These are phyloP conservation scores for Discostella stelligeroides DNA, from an alignment of 108 stramenopile genomes.

Conservation along the genomic window DNA sequence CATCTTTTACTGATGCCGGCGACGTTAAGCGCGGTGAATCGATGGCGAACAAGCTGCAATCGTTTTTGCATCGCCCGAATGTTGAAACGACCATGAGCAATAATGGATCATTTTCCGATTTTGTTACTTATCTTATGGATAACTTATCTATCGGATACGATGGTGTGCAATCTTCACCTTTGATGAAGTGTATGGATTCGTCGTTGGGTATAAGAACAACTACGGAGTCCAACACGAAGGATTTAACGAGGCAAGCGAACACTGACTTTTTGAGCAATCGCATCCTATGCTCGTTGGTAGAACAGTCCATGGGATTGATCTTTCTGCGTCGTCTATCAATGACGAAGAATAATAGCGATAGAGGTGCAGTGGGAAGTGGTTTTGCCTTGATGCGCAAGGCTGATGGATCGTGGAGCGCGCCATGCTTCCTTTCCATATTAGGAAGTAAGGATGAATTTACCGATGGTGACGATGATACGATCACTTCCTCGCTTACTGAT, in stretches of 20 bases:
- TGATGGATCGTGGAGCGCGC: constrained; percentile 46
- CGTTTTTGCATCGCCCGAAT: constrained; percentile 28
- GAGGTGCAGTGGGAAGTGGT: constrained; percentile 19
- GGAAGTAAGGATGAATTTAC: constrained; percentile 3
- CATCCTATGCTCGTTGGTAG: constrained; percentile 35
- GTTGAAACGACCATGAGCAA: background rate
- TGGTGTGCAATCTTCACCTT: constrained; percentile 12
- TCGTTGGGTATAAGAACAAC: background rate
- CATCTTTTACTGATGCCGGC: background rate
- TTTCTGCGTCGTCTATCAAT: constrained; percentile 28
- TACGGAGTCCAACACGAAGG: background rate
- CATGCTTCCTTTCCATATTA: constrained; percentile 35
- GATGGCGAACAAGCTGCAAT: constrained; percentile 10
- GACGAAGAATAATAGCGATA: constrained; percentile 5
- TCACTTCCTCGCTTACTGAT: constrained; percentile 5
- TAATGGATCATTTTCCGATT: background rate
- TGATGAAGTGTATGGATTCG: constrained; percentile 16
- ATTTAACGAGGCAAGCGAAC: background rate
- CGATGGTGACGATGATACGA: background rate
- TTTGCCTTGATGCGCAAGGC: constrained; percentile 41
- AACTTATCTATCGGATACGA: constrained; percentile 22
- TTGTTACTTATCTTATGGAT: constrained; percentile 17
- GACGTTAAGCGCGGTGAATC: background rate
- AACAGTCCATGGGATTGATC: constrained; percentile 46
- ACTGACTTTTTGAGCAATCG: constrained; percentile 32